phyloP scores from a whole-genome alignment of 2,329 filamentous ascomycete genomes.

The Colletotrichum theobromicola region DNA sequence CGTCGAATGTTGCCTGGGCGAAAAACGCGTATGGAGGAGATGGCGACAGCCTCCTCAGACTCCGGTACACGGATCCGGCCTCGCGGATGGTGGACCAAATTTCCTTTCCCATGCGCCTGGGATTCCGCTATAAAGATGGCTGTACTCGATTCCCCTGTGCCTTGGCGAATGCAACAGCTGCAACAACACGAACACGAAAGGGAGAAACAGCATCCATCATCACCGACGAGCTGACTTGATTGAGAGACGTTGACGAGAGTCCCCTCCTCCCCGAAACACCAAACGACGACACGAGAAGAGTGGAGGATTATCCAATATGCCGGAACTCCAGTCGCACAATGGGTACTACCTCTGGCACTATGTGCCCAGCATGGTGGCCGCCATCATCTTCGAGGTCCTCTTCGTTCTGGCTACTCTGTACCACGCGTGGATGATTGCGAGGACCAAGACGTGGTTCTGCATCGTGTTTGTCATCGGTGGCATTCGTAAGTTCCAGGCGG shows the following conservation, averaged over 20 bases:
- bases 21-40: slow-evolving; percentile 2
- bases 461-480: slow-evolving; percentile 53
- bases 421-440: slow-evolving; percentile 47
- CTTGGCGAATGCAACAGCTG: neutral
- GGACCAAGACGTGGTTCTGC: slow-evolving; percentile 55
- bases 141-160: neutral
- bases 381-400: slow-evolving; percentile 46
- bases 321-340: slow-evolving; percentile 32
- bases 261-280: neutral
- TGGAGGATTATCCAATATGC: slow-evolving; percentile 25
- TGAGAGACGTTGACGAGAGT: neutral
- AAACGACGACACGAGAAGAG: neutral
- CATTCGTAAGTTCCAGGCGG: slow-evolving; percentile 42
- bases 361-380: slow-evolving; percentile 46
- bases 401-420: slow-evolving; percentile 42
- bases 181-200: neutral
- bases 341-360: slow-evolving; percentile 41
- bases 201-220: neutral
- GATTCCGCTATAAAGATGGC: slow-evolving; percentile 9
- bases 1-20: neutral
- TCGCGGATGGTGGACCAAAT: neutral
- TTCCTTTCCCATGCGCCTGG: neutral
- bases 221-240: neutral
- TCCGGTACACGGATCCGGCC: neutral
- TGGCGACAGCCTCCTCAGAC: neutral